These are phyloP conservation scores for Cicer cuneatum DNA, from an alignment of 306 rosid species.

Conservation along the genomic window DNA sequence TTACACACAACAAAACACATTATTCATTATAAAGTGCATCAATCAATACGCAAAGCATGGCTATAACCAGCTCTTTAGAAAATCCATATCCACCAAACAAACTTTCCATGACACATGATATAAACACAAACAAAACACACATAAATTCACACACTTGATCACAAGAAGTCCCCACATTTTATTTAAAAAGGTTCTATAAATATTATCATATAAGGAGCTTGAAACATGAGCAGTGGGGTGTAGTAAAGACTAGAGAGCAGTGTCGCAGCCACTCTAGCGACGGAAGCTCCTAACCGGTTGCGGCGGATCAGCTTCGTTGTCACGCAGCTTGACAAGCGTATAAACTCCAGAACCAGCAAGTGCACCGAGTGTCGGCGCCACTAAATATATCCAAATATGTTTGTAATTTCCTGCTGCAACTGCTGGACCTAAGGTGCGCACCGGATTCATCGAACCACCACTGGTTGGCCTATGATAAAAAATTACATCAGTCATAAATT, in stretches of 20 bases:
- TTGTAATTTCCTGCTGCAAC: slow-evolving; percentile 84
- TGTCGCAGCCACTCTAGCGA: slow-evolving; percentile 45
- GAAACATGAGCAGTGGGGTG: slow-evolving; percentile 37
- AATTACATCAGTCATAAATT: no score
- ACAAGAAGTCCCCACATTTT: slow-evolving; percentile 44
- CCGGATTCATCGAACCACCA: slow-evolving; percentile 97
- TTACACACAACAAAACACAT: slow-evolving; percentile 19
- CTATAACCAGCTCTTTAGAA: slow-evolving; percentile 11
- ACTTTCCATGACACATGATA: background rate
- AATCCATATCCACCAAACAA: slow-evolving; percentile 8
- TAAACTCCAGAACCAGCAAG: slow-evolving; percentile 78
- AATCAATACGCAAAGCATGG: slow-evolving; percentile 22
- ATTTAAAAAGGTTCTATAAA: slow-evolving; percentile 29
- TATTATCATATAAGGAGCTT: slow-evolving; percentile 14
- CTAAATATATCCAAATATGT: slow-evolving; percentile 73
- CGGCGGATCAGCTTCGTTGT: slow-evolving; percentile 49
- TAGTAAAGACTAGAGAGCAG: background rate
- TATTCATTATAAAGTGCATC: background rate
- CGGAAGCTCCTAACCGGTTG: slow-evolving; percentile 80
- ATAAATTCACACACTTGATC: slow-evolving; percentile 8
- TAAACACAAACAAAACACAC: slow-evolving; percentile 21
- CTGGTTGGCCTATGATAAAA: slow-evolving; percentile 54
- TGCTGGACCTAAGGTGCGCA: slow-evolving; percentile 95
- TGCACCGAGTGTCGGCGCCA: slow-evolving; percentile 88
- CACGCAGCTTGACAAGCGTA: slow-evolving; percentile 72